phyloP scores from a whole-genome alignment of 768 basidiomycete species.

The Agaricus subrufescens region DNA sequence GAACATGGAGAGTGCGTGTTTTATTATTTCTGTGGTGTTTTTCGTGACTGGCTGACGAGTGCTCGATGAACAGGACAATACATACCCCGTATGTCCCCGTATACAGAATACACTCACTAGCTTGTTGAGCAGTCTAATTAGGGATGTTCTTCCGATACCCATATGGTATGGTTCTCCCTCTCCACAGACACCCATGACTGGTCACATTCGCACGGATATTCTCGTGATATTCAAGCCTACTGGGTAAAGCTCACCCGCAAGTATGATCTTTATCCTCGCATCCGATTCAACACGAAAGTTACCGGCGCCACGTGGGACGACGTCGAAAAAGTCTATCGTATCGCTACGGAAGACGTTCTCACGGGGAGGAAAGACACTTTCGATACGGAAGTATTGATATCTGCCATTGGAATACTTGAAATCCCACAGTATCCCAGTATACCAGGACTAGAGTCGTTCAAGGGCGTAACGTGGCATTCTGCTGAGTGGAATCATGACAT shows the following conservation, averaged over 20 bases:
- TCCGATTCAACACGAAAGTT: conserved; percentile 40
- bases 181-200: conserved; percentile 46
- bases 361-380: conserved; percentile 24
- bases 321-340: conserved; percentile 29
- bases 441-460: conserved; percentile 33
- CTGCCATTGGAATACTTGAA: conserved; percentile 45
- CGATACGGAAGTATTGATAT: conserved; percentile 45
- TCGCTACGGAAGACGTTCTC: conserved; percentile 27
- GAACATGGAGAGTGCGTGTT: conserved; percentile 46
- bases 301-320: conserved; percentile 41
- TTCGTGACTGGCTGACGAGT: neutral
- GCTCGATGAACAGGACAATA: conserved; percentile 25
- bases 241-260: conserved; percentile 36
- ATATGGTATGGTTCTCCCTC: conserved; percentile 38
- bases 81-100: conserved; percentile 25
- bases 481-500: conserved; percentile 41
- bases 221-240: conserved; percentile 39
- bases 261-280: conserved; percentile 34
- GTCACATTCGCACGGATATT: conserved; percentile 34
- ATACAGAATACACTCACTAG: neutral
- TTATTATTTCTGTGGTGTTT: neutral
- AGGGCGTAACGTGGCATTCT: conserved; percentile 50
- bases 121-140: conserved; percentile 7
- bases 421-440: conserved; percentile 32
- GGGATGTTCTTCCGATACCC: conserved; percentile 43